These are phyloP conservation scores for Theobroma grandiflorum DNA, from an alignment of 441 rosid species.

Conservation along the genomic window DNA sequence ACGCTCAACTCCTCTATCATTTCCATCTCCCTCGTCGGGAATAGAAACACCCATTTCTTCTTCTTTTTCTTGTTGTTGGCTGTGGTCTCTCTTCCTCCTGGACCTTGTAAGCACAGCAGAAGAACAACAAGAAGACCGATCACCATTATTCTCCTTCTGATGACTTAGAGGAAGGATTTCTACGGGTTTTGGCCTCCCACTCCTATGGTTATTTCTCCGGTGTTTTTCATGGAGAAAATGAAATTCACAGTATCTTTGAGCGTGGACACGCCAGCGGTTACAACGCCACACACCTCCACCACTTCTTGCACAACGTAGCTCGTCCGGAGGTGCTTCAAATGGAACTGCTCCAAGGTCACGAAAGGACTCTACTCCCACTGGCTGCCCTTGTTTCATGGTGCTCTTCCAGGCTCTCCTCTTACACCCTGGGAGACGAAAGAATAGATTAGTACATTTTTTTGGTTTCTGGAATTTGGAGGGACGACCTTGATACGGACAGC, in stretches of 20 bases:
- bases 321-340: neutral
- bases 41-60: neutral
- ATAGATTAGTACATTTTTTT: no score
- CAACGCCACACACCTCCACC: neutral
- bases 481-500: no score
- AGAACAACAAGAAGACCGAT: neutral
- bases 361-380: neutral
- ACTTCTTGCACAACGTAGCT: neutral
- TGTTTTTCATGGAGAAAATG: neutral
- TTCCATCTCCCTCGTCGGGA: neutral
- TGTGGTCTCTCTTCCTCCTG: neutral
- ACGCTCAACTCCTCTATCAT: neutral
- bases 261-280: slow-evolving; percentile 7
- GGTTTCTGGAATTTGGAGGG: no score
- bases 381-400: neutral
- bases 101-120: neutral
- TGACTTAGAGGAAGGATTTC: neutral
- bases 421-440: no score
- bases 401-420: no score
- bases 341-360: neutral
- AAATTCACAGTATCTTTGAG: neutral
- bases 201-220: neutral
- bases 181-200: neutral
- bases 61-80: neutral
- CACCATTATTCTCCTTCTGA: neutral